These are phyloP conservation scores for Kappamyces sp. DNA, from an alignment of 192 early-diverging fungal genomes.

Conservation along the genomic window DNA sequence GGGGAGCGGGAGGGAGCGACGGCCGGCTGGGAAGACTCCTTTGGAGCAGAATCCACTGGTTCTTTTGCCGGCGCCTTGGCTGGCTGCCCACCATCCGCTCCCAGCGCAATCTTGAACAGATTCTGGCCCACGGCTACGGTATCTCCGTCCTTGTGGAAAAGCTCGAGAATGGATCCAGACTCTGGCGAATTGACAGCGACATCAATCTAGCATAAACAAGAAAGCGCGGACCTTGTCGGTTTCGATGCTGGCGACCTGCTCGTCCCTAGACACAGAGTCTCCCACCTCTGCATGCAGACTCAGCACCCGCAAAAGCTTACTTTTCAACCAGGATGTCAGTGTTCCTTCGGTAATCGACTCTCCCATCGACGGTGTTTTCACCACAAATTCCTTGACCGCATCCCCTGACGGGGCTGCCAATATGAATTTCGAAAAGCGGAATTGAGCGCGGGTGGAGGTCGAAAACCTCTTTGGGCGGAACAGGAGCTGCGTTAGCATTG, in stretches of 20 bases:
- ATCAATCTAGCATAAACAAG: slow-evolving; percentile 60
- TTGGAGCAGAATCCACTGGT: not conserved
- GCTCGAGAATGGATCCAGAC: slow-evolving; percentile 76
- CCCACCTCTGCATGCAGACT: slow-evolving; percentile 72
- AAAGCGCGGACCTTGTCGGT: slow-evolving; percentile 81
- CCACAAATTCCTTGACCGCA: too few species aligned
- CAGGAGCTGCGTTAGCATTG: too few species aligned
- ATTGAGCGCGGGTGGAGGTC: too few species aligned
- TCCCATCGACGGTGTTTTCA: slow-evolving; percentile 94
- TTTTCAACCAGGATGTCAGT: slow-evolving; percentile 90
- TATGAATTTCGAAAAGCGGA: too few species aligned
- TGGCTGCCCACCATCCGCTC: slow-evolving; percentile 36
- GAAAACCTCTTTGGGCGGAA: too few species aligned
- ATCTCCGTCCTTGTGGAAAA: slow-evolving; percentile 80
- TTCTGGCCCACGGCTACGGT: slow-evolving; percentile 82
- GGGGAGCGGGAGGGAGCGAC: not conserved
- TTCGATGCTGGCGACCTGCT: slow-evolving; percentile 94
- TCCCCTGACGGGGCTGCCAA: too few species aligned
- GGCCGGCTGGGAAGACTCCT: not conserved
- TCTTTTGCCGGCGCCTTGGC: not conserved
- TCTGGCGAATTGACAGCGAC: slow-evolving; percentile 94
- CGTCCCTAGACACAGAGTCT: slow-evolving; percentile 89
- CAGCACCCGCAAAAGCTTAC: too few species aligned
- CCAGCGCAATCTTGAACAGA: slow-evolving; percentile 80
- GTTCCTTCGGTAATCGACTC: slow-evolving; percentile 98